These are phyloP conservation scores for Globisporangium splendens DNA, from an alignment of 352 stramenopile genomes.

Conservation along the genomic window DNA sequence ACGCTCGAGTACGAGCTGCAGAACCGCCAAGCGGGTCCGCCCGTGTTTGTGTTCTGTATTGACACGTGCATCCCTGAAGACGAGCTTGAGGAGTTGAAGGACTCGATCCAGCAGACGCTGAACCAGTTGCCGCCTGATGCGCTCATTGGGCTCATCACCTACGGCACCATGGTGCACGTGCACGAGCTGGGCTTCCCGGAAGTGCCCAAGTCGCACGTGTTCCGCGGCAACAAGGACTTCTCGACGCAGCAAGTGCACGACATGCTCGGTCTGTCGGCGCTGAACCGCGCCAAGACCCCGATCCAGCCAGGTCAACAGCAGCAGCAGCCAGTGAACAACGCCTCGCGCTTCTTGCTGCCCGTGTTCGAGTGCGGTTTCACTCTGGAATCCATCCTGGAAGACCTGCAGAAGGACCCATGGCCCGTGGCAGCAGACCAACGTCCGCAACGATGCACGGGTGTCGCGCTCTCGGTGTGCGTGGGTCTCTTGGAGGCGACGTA, in stretches of 20 bases:
- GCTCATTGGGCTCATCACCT: conserved; percentile 98
- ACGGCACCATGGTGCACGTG: conserved; percentile 98
- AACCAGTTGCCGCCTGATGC: conserved; percentile 97
- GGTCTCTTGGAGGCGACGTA: conserved; percentile 95
- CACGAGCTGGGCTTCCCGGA: conserved; percentile 97
- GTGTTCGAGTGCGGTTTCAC: conserved; percentile 96
- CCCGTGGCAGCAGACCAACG: conserved; percentile 95
- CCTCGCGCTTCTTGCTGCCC: conserved; percentile 94
- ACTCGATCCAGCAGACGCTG: conserved; percentile 97
- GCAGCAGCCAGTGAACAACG: conserved; percentile 79
- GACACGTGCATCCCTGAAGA: conserved; percentile 97
- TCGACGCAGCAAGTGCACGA: conserved; percentile 93
- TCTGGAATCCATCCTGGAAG: conserved; percentile 97
- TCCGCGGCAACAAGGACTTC: conserved; percentile 98
- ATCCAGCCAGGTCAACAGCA: conserved; percentile 55
- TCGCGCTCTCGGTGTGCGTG: conserved; percentile 95
- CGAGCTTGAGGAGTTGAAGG: conserved; percentile 97
- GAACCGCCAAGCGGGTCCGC: conserved; percentile 89
- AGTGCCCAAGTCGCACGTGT: conserved; percentile 97
- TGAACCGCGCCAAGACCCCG: conserved; percentile 48
- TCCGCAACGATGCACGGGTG: conserved; percentile 94
- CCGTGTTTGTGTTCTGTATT: conserved; percentile 98
- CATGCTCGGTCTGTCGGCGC: conserved; percentile 90
- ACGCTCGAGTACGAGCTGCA: conserved; percentile 99
- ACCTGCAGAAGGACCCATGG: conserved; percentile 98